These are phyloP conservation scores for Verticillium zaregamsianum DNA, from an alignment of 2,329 filamentous ascomycete species.

Conservation along the genomic window DNA sequence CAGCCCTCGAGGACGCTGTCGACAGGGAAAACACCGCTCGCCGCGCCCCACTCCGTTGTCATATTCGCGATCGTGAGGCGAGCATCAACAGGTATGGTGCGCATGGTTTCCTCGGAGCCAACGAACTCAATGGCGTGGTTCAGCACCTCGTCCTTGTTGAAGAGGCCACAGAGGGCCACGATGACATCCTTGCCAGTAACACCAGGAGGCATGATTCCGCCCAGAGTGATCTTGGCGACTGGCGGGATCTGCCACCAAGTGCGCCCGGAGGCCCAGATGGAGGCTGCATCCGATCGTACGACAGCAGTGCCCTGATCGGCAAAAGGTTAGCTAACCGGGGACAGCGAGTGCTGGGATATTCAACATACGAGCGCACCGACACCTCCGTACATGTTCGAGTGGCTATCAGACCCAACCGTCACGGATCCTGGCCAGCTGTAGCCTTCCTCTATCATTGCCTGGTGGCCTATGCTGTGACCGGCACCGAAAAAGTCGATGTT, in stretches of 20 bases:
- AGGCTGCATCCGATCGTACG: slow-evolving; percentile 82
- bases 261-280: slow-evolving; percentile 75
- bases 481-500: slow-evolving; percentile 67
- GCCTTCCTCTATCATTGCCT: slow-evolving; percentile 88
- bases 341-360: too few species aligned
- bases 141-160: slow-evolving; percentile 73
- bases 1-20: slow-evolving; percentile 68
- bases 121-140: slow-evolving; percentile 90
- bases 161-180: slow-evolving; percentile 78
- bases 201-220: slow-evolving; percentile 68
- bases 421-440: slow-evolving; percentile 80
- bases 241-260: slow-evolving; percentile 92
- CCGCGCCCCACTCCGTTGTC: slow-evolving; percentile 76
- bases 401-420: slow-evolving; percentile 72
- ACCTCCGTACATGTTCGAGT: slow-evolving; percentile 81
- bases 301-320: slow-evolving; percentile 61
- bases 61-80: slow-evolving; percentile 75
- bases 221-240: slow-evolving; percentile 74
- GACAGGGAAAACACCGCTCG: slow-evolving; percentile 63
- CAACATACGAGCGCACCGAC: slow-evolving; percentile 54
- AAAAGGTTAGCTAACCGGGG: too few species aligned
- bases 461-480: slow-evolving; percentile 81
- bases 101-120: slow-evolving; percentile 73
- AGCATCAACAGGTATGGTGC: slow-evolving; percentile 66
- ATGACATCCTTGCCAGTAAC: slow-evolving; percentile 95